These are phyloP conservation scores for Suillus weaverae DNA, from an alignment of 768 basidiomycete species.

Conservation along the genomic window DNA sequence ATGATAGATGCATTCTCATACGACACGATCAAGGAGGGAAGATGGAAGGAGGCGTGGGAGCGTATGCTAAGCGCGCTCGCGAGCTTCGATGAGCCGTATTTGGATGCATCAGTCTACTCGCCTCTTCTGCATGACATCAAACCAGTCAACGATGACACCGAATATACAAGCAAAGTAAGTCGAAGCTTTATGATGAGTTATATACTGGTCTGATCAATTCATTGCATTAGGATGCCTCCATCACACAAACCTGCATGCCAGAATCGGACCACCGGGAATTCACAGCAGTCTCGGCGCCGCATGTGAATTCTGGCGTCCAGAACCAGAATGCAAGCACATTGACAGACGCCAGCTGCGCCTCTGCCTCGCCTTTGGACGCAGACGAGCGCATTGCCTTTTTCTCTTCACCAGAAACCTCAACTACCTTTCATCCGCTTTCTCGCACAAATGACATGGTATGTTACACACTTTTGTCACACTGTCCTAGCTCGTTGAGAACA, in stretches of 20 bases:
- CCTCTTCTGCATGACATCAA: neutral
- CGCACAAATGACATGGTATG: slow-evolving; percentile 12
- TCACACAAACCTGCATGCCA: neutral
- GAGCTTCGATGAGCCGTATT: neutral
- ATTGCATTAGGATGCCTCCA: neutral
- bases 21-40: neutral
- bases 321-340: neutral
- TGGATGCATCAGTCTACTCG: neutral
- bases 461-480: neutral
- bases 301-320: neutral
- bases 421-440: neutral
- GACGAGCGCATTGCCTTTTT: neutral
- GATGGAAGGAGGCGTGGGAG: slow-evolving; percentile 3
- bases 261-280: neutral
- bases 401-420: slow-evolving; percentile 4
- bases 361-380: slow-evolving; percentile 4
- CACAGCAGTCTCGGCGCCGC: neutral
- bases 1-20: neutral
- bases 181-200: neutral
- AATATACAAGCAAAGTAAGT: neutral
- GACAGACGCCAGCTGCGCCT: slow-evolving; percentile 1
- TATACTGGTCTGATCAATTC: neutral
- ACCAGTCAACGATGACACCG: neutral
- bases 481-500: neutral
- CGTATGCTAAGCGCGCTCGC: neutral